Conservation (phyloP, 2,329 filamentous ascomycete species). For the Pseudogymnoascus sp. region DNA sequence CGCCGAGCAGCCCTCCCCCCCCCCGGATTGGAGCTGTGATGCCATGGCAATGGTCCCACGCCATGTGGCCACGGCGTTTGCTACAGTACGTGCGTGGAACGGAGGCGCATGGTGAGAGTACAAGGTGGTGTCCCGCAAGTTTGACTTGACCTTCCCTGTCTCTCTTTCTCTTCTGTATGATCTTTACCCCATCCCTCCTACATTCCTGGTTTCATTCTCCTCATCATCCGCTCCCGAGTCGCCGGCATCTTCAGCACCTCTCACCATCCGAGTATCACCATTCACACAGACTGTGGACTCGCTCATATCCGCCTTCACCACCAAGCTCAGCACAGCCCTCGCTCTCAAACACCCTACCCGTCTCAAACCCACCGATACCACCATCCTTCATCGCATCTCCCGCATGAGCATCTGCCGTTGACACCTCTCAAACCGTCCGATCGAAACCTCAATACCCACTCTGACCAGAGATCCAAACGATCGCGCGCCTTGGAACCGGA, state of each 20-base stretch:
- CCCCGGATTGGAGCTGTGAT: not conserved
- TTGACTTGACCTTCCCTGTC: constrained; percentile 2
- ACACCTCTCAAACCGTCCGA: not conserved
- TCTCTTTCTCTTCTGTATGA: constrained; percentile 1
- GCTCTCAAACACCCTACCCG: not conserved
- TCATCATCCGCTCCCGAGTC: not conserved
- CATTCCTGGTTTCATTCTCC: not conserved
- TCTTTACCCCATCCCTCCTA: constrained; percentile 1
- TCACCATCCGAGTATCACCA: constrained; percentile 2
- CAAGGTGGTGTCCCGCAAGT: constrained; percentile 1
- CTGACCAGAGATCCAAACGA: not conserved
- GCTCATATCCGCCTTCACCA: not conserved
- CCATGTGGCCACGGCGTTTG: constrained; percentile 5
- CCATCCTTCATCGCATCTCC: not conserved
- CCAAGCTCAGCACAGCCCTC: not conserved
- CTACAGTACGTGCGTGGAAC: not conserved
- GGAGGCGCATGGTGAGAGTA: constrained; percentile 1
- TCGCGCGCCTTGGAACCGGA: constrained; percentile 1
- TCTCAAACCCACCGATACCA: not conserved
- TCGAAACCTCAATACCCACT: constrained; percentile 8
- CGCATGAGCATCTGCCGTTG: not conserved
- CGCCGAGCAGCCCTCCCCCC: not conserved
- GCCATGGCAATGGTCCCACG: not conserved
- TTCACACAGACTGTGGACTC: not conserved
- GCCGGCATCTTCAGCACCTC: not conserved